Evolutionary conservation across 495 filamentous ascomycete species (phyloP).

Genomic region (Evernia prunastri): DNA sequence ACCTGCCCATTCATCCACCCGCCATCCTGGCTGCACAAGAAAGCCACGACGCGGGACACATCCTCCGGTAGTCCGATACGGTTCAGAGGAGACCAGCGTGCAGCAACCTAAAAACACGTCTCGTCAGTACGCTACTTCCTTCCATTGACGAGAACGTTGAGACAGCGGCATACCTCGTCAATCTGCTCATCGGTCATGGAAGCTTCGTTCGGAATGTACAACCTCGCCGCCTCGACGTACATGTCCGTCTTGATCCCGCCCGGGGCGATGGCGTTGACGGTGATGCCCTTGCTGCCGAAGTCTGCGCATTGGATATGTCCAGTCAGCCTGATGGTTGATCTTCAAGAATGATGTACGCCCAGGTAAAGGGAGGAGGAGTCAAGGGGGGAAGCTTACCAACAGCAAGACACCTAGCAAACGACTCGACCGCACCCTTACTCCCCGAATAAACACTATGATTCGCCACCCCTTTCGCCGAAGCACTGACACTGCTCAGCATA

Average conservation of each 20-base stretch:
- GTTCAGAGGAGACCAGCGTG: slow-evolving; percentile 53
- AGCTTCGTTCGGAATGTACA: slow-evolving; percentile 35
- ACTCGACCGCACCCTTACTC: slow-evolving; percentile 53
- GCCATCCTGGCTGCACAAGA: slow-evolving; percentile 57
- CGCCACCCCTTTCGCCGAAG: slow-evolving; percentile 49
- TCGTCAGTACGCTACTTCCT: background rate
- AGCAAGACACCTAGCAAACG: slow-evolving; percentile 50
- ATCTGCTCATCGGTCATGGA: slow-evolving; percentile 34
- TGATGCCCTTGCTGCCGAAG: slow-evolving; percentile 48
- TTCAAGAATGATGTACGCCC: background rate
- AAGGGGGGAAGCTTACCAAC: slow-evolving; percentile 26
- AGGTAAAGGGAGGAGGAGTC: too few species aligned
- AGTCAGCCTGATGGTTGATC: background rate
- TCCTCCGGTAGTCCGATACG: slow-evolving; percentile 58
- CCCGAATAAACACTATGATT: slow-evolving; percentile 58
- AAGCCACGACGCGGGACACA: slow-evolving; percentile 56
- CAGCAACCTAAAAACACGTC: slow-evolving; percentile 29
- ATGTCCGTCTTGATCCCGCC: slow-evolving; percentile 67
- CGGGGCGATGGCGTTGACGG: slow-evolving; percentile 59
- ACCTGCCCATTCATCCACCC: slow-evolving; percentile 60
- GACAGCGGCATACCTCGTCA: slow-evolving; percentile 27
- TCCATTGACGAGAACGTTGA: background rate
- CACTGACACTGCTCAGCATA: slow-evolving; percentile 38
- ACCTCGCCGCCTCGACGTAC: slow-evolving; percentile 36
- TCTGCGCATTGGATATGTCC: slow-evolving; percentile 21